Evolutionary conservation across 805 yeast species (phyloP).

Genomic region (Yamadazyma tumulicola): DNA sequence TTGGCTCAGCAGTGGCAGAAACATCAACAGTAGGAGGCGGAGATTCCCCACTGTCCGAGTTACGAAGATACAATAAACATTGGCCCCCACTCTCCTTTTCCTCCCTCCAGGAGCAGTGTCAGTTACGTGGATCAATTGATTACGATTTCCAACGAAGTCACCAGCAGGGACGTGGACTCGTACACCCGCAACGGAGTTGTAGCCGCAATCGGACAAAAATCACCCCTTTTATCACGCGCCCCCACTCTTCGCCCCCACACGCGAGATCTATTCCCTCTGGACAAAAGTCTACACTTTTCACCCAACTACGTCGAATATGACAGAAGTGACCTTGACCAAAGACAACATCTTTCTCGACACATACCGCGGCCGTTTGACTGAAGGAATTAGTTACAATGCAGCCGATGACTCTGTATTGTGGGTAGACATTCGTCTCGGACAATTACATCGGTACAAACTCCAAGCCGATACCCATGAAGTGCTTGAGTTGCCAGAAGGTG

Average conservation of each 20-base stretch:
- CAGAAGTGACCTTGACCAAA: constrained; percentile 12
- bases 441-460: constrained; percentile 33
- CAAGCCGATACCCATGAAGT: constrained; percentile 29
- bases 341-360: constrained; percentile 18
- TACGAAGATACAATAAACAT: too few species aligned
- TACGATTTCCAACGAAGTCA: too few species aligned
- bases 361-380: constrained; percentile 51
- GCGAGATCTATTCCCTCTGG: too few species aligned
- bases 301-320: background rate
- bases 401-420: constrained; percentile 50
- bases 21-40: constrained; percentile 10
- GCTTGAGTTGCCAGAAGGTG: constrained; percentile 32
- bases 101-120: too few species aligned
- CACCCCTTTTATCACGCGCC: too few species aligned
- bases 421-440: constrained; percentile 40
- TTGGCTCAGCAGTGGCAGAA: constrained; percentile 15
- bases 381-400: constrained; percentile 63
- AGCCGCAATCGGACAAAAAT: too few species aligned
- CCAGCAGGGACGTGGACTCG: too few species aligned
- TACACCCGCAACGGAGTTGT: too few species aligned
- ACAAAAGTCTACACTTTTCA: too few species aligned
- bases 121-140: too few species aligned
- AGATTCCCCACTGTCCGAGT: too few species aligned
- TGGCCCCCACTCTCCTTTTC: too few species aligned
- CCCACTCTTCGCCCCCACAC: constrained; percentile 1